Evolutionary conservation across 176 grass and related monocot genomes (phyloP), one percentile per base, ranked within the genome.

Genomic region (Lolium rigidum): DNA sequence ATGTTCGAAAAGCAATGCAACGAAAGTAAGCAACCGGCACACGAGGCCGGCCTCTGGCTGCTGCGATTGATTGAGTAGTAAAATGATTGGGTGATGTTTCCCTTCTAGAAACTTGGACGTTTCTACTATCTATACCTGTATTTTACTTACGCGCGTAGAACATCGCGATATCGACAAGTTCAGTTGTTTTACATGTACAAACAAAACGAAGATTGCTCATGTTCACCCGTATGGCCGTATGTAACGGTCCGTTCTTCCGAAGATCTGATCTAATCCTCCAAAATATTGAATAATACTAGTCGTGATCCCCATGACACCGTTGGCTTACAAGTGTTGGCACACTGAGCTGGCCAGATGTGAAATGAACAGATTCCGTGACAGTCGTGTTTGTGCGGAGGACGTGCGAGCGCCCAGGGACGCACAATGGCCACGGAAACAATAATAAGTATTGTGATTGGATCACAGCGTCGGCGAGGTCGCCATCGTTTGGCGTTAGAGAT

Each of bases 401-500:
- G 88, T 72, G 84, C 47, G 13, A 63, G 17, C 54, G 28, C 20
- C 49, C 25, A 41, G 47, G 16, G n/a, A 43, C 16, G 13, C 65
- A 12, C 38, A 62, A 67, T 80, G 57, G 48, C 61, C 82, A 48
- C 74, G 80, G 10, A 83, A 67, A 67, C 10, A 15, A 21, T 37
- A 20, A 1, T 6, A 35, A 43, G 7, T 43, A 8, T 43, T 43
- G 43, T 43, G 43, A 22, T 58, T 80, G 38, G 75, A 56, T 65
- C 50, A 86, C 10, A 14, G 76, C 80, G 85, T 80, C 80, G 80
- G 17, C 70, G 52, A 47, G 75, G 80, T 87, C 80, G 3, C 80
- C 11, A 13, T 80, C 80, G 0, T 58, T 28, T 55, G 1, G 31
- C 65, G 38, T 78, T 83, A 46, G 59, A 77, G 25, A 76, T 48